phyloP scores from a whole-genome alignment of 2,329 filamentous ascomycete genomes.

The Huntiella decipiens region DNA sequence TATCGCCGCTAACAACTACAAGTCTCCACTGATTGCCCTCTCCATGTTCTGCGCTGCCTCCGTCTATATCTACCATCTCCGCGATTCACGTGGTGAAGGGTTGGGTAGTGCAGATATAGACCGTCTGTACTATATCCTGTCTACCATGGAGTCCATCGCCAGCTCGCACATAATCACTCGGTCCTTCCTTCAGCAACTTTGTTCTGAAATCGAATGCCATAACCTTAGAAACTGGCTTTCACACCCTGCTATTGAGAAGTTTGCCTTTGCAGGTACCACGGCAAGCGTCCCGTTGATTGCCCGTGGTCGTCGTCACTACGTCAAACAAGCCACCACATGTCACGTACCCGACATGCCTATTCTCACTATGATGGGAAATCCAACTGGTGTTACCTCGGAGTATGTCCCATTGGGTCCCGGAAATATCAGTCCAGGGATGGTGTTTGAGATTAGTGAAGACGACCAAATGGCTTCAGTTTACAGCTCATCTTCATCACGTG shows the following conservation, averaged over 20 bases:
- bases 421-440: not conserved
- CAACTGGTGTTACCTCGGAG: not conserved
- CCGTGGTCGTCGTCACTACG: constrained; percentile 6
- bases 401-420: constrained; percentile 4
- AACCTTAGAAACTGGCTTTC: constrained; percentile 20
- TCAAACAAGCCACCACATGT: not conserved
- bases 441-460: constrained; percentile 8
- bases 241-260: constrained; percentile 20
- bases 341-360: not conserved
- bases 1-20: constrained; percentile 23
- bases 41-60: constrained; percentile 71
- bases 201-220: constrained; percentile 55
- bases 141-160: constrained; percentile 60
- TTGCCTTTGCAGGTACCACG: constrained; percentile 17
- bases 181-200: constrained; percentile 68
- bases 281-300: constrained; percentile 30
- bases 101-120: constrained; percentile 28
- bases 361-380: not conserved
- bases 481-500: constrained; percentile 2
- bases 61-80: constrained; percentile 65
- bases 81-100: constrained; percentile 41
- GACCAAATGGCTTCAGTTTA: constrained; percentile 2
- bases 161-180: constrained; percentile 57
- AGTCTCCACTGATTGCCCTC: constrained; percentile 50
- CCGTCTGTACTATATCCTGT: constrained; percentile 55